These are phyloP conservation scores for Gryganskiella cystojenkinii DNA, from an alignment of 192 early-diverging fungal species.

Conservation along the genomic window DNA sequence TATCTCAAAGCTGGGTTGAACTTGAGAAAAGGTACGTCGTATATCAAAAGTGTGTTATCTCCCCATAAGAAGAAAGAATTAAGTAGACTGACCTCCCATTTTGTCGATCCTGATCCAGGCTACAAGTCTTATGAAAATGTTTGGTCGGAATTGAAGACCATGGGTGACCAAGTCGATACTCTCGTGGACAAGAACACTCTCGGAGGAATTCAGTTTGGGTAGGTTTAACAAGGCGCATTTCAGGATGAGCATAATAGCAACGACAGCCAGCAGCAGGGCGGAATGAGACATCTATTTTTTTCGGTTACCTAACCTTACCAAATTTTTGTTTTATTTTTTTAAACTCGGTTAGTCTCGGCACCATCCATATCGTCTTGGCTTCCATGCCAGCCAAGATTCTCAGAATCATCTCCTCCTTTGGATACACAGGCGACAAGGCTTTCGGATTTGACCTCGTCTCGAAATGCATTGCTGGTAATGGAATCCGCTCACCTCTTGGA, in stretches of 20 bases:
- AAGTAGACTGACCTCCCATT: not conserved
- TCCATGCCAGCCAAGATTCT: conserved; percentile 61
- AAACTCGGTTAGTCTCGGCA: conserved; percentile 38
- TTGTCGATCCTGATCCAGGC: conserved; percentile 14
- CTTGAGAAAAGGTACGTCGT: conserved; percentile 62
- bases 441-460: conserved; percentile 64
- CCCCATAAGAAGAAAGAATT: not conserved
- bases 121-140: conserved; percentile 64
- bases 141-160: conserved; percentile 60
- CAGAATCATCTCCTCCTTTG: conserved; percentile 60
- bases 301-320: too few relatives aligned
- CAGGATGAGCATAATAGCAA: too few relatives aligned
- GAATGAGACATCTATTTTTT: too few relatives aligned
- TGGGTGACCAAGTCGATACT: conserved; percentile 51
- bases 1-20: conserved; percentile 67
- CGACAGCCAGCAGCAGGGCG: too few relatives aligned
- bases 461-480: conserved; percentile 55
- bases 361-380: conserved; percentile 58
- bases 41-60: too few relatives aligned
- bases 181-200: conserved; percentile 63
- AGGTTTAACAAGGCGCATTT: conserved; percentile 7
- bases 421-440: conserved; percentile 63
- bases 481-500: conserved; percentile 62
- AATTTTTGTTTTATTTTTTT: not conserved
- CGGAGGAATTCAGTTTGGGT: conserved; percentile 67